These are phyloP conservation scores for Suillus brevipes DNA, from an alignment of 768 basidiomycete genomes.

Conservation along the genomic window DNA sequence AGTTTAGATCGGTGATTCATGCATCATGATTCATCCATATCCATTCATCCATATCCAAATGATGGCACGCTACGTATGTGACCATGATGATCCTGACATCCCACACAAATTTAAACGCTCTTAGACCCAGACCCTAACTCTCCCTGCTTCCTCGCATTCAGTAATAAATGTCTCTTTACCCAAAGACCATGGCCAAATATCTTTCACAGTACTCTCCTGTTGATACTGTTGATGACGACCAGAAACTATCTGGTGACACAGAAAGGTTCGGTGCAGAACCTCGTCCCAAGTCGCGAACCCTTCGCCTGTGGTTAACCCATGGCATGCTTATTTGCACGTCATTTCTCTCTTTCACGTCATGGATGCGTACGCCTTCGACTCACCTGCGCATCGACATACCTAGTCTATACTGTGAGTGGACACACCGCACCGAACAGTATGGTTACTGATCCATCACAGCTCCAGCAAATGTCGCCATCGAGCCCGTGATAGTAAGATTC, in stretches of 20 bases:
- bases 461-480: slow-evolving; percentile 13
- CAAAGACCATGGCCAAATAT: neutral
- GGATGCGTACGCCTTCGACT: slow-evolving; percentile 5
- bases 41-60: too few species aligned
- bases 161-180: neutral
- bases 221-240: neutral
- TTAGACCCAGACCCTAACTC: neutral
- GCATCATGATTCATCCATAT: too few species aligned
- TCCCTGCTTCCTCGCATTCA: neutral
- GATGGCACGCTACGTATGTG: too few species aligned
- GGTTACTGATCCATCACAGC: neutral
- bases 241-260: neutral
- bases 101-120: neutral
- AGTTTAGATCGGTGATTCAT: too few species aligned
- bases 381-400: neutral
- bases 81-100: neutral
- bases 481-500: slow-evolving; percentile 10
- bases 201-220: neutral
- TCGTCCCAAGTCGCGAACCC: neutral
- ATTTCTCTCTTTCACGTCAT: slow-evolving; percentile 11
- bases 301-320: slow-evolving; percentile 9
- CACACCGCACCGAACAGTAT: neutral
- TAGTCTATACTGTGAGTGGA: slow-evolving; percentile 4
- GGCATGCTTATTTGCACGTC: neutral
- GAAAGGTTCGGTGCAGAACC: neutral